Evolutionary conservation across 2,329 filamentous ascomycete species (phyloP), one percentile per base, ranked within the genome.

Genomic region (Kalmusia sp.): DNA sequence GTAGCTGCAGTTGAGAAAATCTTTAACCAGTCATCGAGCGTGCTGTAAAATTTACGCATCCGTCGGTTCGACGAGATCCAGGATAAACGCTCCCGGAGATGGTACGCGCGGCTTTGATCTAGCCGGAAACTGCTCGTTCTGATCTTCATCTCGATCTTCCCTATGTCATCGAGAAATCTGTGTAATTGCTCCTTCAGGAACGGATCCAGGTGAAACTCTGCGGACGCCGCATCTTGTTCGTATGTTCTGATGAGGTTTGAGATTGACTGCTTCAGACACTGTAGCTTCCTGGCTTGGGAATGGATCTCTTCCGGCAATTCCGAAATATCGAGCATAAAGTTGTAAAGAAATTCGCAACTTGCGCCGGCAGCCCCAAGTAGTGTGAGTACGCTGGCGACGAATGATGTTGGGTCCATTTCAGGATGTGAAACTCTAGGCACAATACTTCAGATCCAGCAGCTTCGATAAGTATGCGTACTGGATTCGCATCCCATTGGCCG

Each of bases 351-450:
- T 33, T 57, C 53, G 43, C 40, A 54, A 12, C 53, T 27, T 2
- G 37, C 37, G 2, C 50, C 54, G 5, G 56, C 48, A 3, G 37
- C 54, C 1, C 22, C 51, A n/a, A 59, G 46, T 3, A 59, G 14
- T 2, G 56, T 59, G 3, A 59, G 31, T 17, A 59, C 17, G 31
- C 56, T 59, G n/a, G 56, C 56, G 14, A 38, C 12, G 14, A 30
- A 19, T 11, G 49, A 53, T 34, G 57, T 17, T 4, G 56, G 53
- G 28, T 59, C 56, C 56, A 59, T 59, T 12, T 3, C 21, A 28
- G 27, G 6, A 12, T 28, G 6, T 12, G 27, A 6, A 6, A 12
- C 27, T 28, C 27, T 28, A n/a, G n/a, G n/a, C n/a, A n/a, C n/a
- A n/a, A n/a, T n/a, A n/a, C n/a, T n/a, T n/a, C n/a, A n/a, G n/a